A percentile compares a stretch with the other conserved stretches of the same genome.
Evolutionary conservation across 2,329 filamentous ascomycete genomes (phyloP).

Genomic region (Exophiala sp.): DNA sequence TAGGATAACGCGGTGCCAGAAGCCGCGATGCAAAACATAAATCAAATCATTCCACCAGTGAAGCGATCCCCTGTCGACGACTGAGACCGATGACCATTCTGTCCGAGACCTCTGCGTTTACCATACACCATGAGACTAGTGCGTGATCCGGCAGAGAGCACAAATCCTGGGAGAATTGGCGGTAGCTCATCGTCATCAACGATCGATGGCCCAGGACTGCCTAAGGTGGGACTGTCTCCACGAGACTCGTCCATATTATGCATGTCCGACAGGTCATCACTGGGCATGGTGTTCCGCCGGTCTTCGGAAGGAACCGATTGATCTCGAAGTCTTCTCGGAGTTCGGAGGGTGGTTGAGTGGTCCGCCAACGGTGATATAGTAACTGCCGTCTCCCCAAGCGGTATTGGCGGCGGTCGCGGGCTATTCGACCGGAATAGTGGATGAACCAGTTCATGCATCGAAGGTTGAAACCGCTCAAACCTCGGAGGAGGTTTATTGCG

Average conservation of each 20-base stretch:
- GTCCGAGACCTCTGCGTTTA: slow-evolving; percentile 27
- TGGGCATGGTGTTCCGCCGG: slow-evolving; percentile 28
- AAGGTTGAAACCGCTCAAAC: slow-evolving; percentile 9
- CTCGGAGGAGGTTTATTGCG: slow-evolving; percentile 15
- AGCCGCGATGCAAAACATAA: slow-evolving; percentile 16
- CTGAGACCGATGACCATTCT: slow-evolving; percentile 11
- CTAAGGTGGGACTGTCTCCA: slow-evolving; percentile 16
- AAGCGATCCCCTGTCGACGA: slow-evolving; percentile 15
- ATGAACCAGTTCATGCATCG: slow-evolving; percentile 51
- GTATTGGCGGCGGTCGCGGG: slow-evolving; percentile 47
- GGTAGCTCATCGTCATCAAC: slow-evolving; percentile 25
- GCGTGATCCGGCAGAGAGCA: slow-evolving; percentile 38
- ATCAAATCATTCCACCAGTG: slow-evolving; percentile 15
- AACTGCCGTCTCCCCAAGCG: slow-evolving; percentile 50
- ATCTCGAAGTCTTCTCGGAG: slow-evolving; percentile 34
- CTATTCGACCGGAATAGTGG: slow-evolving; percentile 53
- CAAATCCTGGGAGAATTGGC: slow-evolving; percentile 37
- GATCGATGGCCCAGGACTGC: slow-evolving; percentile 28
- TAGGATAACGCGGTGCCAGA: slow-evolving; percentile 13
- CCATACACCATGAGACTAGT: slow-evolving; percentile 34
- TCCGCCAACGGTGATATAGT: slow-evolving; percentile 51
- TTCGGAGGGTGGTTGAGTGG: slow-evolving; percentile 43
- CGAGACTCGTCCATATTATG: slow-evolving; percentile 21
- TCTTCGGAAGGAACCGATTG: slow-evolving; percentile 14
- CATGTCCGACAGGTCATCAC: slow-evolving; percentile 22